Base-by-base conservation (phyloP, 2,329 filamentous ascomycete species). In the Phyllosticta citriasiana region DNA sequence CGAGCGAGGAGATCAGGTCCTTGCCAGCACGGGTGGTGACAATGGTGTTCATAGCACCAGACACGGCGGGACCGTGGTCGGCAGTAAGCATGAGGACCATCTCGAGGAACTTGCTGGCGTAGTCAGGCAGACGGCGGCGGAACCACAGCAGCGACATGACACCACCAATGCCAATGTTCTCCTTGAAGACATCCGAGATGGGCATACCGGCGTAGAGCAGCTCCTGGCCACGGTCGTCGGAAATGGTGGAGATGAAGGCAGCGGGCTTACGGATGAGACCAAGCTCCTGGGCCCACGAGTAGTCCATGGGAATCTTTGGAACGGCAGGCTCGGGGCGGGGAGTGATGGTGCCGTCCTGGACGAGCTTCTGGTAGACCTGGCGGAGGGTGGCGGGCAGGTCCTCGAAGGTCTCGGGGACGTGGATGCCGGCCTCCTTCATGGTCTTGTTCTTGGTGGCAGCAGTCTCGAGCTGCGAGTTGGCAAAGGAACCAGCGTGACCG, bases 31-130 rank as follows among this genome's bases (percentile, higher is more conserved):
- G 90, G 63, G 94, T 99, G 65, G 94, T 99, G 77, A 99, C 97
- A 77, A 99, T 99, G 76, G 94, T 99, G 88, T 99, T 99, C 94
- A 99, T 99, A 77, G 94, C 94, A 84, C 94, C 94, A 70, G 94
- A 99, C 70, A 99, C 94, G 70, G 94, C 94, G 60, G 94, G 94
- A 79, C 94, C 94, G 86, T 99, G 94, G 75, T 99, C 94, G 71
- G 94, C 94, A 74, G 94, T 99, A 74, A 99, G 86, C 94, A 99
- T 99, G 77, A 99, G 93, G 67, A 99, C 94, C 94, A 99, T 99
- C 84, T 99, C 94, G 69, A 99, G 81, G 84, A 99, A 99, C 81
- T 96, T 96, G 84, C 91, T 95, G 73, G 94, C 94, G 76, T 97
- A 97, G 73, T 88, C 82, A 66, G 94, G 94, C 65, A 99, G 88